Conservation (phyloP, 371 early-diverging fungal genomes). For the Mortierella sp. region DNA sequence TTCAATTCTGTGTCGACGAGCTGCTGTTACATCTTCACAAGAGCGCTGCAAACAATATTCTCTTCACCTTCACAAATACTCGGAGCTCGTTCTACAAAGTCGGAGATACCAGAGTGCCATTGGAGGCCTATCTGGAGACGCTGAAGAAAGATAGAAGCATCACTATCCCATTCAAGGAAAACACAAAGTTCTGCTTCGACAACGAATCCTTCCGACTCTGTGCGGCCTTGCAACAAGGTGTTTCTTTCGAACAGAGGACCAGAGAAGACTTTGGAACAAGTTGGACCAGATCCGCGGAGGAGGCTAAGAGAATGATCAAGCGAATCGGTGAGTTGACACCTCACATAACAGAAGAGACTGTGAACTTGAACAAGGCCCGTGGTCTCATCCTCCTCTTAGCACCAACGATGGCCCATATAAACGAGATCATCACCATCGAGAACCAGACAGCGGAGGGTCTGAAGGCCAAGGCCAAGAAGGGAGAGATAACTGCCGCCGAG, state of each 20-base stretch:
- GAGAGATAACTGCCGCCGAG: too few species aligned
- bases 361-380: constrained; percentile 44
- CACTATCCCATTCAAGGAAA: constrained; percentile 20
- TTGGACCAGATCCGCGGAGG: constrained; percentile 43
- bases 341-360: constrained; percentile 44
- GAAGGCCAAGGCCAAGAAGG: constrained; percentile 26
- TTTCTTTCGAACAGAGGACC: constrained; percentile 22
- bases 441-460: too few species aligned
- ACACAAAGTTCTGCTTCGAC: constrained; percentile 42
- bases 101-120: constrained; percentile 33
- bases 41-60: constrained; percentile 37
- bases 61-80: constrained; percentile 36
- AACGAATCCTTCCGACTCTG: constrained; percentile 47
- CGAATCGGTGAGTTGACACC: constrained; percentile 26
- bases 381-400: constrained; percentile 29
- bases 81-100: constrained; percentile 40
- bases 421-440: constrained; percentile 33
- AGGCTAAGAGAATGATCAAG: constrained; percentile 31
- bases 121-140: constrained; percentile 20
- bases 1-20: constrained; percentile 47
- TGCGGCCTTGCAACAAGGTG: constrained; percentile 39
- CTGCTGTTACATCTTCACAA: constrained; percentile 46
- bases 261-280: constrained; percentile 34
- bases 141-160: constrained; percentile 19
- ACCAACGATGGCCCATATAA: constrained; percentile 46